These are phyloP conservation scores for Solanum commersonii DNA, from an alignment of 257 asterid genomes.

Conservation along the genomic window DNA sequence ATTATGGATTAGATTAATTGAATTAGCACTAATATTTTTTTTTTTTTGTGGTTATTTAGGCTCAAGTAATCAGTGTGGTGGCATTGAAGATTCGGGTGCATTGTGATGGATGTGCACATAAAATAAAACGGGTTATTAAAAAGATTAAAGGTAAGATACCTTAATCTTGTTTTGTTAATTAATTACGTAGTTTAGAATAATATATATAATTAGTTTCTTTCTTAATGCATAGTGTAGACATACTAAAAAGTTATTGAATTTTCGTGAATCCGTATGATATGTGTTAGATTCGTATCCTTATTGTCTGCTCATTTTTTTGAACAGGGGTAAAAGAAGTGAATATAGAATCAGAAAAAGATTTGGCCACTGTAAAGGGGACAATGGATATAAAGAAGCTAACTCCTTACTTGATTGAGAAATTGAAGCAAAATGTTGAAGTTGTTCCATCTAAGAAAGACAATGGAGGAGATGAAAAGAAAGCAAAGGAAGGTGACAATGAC, in stretches of 20 bases:
- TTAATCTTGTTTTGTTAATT: background rate
- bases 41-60: slow-evolving; percentile 19
- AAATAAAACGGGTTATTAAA: slow-evolving; percentile 55
- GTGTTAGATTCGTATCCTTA: background rate
- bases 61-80: slow-evolving; percentile 39
- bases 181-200: background rate
- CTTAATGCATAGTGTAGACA: too few species aligned
- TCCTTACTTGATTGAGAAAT: slow-evolving; percentile 50
- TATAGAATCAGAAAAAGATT: slow-evolving; percentile 45
- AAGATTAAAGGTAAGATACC: slow-evolving; percentile 50
- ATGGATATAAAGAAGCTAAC: slow-evolving; percentile 64
- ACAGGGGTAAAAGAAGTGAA: slow-evolving; percentile 56
- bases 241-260: background rate
- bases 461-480: slow-evolving; percentile 21
- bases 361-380: slow-evolving; percentile 58
- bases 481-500: slow-evolving; percentile 20
- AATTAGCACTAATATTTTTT: background rate
- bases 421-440: slow-evolving; percentile 41
- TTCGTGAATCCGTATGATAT: background rate
- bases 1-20: background rate
- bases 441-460: slow-evolving; percentile 61
- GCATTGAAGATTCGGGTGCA: slow-evolving; percentile 57
- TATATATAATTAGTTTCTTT: background rate
- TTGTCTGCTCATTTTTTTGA: background rate
- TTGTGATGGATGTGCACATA: slow-evolving; percentile 83